A percentile compares a stretch with the other conserved stretches of the same genome.
Conservation (phyloP, 2,329 filamentous ascomycete genomes). For the Exophiala dermatitidis region DNA sequence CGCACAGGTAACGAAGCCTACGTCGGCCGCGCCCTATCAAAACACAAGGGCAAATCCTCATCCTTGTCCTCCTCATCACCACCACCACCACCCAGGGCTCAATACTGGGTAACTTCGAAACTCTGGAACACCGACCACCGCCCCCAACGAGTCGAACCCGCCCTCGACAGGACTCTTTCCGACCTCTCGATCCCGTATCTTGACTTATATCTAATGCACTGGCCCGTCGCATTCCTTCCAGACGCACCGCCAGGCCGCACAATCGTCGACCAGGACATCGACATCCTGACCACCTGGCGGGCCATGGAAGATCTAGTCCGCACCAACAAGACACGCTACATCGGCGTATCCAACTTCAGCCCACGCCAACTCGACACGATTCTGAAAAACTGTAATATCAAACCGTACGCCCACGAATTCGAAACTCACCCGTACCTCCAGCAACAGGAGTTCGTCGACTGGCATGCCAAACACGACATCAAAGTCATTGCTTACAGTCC, state of each 20-base stretch:
- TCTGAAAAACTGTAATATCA: constrained; percentile 24
- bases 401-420: constrained; percentile 33
- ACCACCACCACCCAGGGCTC: constrained; percentile 51
- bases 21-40: constrained; percentile 54
- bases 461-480: constrained; percentile 32
- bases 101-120: constrained; percentile 72
- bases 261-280: constrained; percentile 28
- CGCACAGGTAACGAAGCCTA: constrained; percentile 56
- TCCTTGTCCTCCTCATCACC: too few species aligned
- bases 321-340: constrained; percentile 47
- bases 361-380: constrained; percentile 29
- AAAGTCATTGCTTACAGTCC: constrained; percentile 35
- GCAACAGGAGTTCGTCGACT: constrained; percentile 33
- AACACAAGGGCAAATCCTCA: constrained; percentile 37
- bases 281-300: constrained; percentile 49
- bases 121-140: constrained; percentile 69
- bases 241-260: constrained; percentile 25
- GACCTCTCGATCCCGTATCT: constrained; percentile 37
- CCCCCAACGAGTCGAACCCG: constrained; percentile 54
- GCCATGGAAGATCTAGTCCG: constrained; percentile 53
- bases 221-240: constrained; percentile 33
- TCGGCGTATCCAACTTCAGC: constrained; percentile 58
- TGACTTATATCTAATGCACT: constrained; percentile 43
- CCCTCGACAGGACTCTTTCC: constrained; percentile 37
- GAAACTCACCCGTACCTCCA: constrained; percentile 37